Conservation (phyloP, 805 yeast species). For the Isabelozyma rhagii region DNA sequence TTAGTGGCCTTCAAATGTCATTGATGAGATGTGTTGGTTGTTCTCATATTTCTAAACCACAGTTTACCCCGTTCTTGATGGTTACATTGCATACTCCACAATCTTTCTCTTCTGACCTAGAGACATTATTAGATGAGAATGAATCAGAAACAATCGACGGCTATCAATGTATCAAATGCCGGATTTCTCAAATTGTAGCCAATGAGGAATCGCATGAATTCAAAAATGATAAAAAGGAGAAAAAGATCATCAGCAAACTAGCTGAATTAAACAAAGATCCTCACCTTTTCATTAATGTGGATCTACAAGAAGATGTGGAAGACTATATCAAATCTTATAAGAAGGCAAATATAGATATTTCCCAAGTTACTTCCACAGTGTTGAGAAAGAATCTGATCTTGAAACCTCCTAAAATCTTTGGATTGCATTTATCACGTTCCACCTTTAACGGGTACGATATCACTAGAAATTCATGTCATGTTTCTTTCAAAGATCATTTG, state of each 20-base stretch:
- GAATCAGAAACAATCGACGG: slow-evolving; percentile 71
- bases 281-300: slow-evolving; percentile 57
- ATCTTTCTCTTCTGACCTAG: slow-evolving; percentile 41
- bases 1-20: slow-evolving; percentile 63
- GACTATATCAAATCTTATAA: slow-evolving; percentile 46
- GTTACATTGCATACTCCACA: slow-evolving; percentile 76
- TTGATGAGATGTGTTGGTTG: slow-evolving; percentile 72
- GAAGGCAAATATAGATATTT: slow-evolving; percentile 40
- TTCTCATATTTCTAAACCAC: slow-evolving; percentile 55
- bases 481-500: slow-evolving; percentile 56
- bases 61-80: slow-evolving; percentile 61
- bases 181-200: slow-evolving; percentile 30
- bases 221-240: slow-evolving; percentile 19
- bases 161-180: slow-evolving; percentile 77
- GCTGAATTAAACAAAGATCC: slow-evolving; percentile 32
- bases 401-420: slow-evolving; percentile 66
- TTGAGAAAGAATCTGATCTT: slow-evolving; percentile 60
- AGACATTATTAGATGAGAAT: slow-evolving; percentile 51
- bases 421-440: slow-evolving; percentile 85
- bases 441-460: slow-evolving; percentile 65
- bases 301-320: slow-evolving; percentile 51
- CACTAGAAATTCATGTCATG: slow-evolving; percentile 72
- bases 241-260: slow-evolving; percentile 28
- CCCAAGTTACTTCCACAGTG: slow-evolving; percentile 58
- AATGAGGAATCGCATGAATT: slow-evolving; percentile 20